Evolutionary conservation across 495 filamentous ascomycete species (phyloP).

Genomic region (Penicillium flavigenum): DNA sequence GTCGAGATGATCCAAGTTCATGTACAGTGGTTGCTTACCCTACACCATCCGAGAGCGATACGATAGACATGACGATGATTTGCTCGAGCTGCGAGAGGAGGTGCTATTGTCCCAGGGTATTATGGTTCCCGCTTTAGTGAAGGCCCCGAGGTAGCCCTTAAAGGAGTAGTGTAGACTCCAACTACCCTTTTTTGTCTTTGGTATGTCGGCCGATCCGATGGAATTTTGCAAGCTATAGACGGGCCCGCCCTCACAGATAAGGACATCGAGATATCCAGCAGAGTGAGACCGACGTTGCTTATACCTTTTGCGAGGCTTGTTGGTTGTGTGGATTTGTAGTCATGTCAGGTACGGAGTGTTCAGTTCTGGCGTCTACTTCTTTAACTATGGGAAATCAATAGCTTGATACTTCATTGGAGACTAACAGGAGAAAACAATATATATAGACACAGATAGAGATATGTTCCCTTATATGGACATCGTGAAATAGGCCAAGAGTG

Average conservation of each 20-base stretch:
- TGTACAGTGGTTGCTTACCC: background rate
- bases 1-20: background rate
- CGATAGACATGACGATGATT: background rate
- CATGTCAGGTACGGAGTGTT: too few species aligned
- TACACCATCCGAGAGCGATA: background rate
- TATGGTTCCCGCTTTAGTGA: background rate
- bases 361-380: too few species aligned
- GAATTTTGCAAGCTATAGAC: background rate
- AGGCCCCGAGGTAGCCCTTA: background rate
- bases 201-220: background rate
- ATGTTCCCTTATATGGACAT: too few species aligned
- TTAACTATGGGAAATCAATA: too few species aligned
- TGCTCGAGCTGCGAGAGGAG: background rate
- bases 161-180: too few species aligned
- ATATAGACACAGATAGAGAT: too few species aligned
- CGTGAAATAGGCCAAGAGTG: too few species aligned
- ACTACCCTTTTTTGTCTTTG: background rate
- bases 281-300: background rate
- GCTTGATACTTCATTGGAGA: too few species aligned
- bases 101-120: background rate
- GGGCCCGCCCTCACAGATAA: background rate
- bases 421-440: too few species aligned
- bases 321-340: too few species aligned
- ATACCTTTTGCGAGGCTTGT: background rate
- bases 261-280: background rate